Percentiles rank a stretch among this genome's conserved stretches.
Evolutionary conservation across 2,329 filamentous ascomycete species (phyloP).

Genomic region (Xylaria sp.): DNA sequence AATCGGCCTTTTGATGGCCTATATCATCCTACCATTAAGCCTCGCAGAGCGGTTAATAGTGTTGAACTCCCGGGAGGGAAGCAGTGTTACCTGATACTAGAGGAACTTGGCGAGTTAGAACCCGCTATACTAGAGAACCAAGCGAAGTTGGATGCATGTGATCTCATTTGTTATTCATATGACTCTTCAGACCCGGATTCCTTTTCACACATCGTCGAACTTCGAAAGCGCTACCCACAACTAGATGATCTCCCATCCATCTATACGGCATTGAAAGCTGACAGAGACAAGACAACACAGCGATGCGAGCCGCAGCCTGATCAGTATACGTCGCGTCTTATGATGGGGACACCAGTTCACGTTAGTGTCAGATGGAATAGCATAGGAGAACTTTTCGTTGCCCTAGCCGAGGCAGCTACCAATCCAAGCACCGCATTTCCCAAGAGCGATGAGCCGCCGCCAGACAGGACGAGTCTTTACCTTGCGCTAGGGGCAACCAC

Average conservation of each 20-base stretch:
- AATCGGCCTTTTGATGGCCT: slow-evolving; percentile 84
- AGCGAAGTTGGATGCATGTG: slow-evolving; percentile 88
- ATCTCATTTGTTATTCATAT: slow-evolving; percentile 94
- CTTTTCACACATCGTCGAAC: slow-evolving; percentile 87
- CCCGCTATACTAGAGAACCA: slow-evolving; percentile 93
- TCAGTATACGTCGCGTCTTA: slow-evolving; percentile 83
- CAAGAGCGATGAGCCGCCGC: slow-evolving; percentile 84
- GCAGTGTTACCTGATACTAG: slow-evolving; percentile 95
- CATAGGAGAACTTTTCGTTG: slow-evolving; percentile 93
- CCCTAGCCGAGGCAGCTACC: slow-evolving; percentile 88
- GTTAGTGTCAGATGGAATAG: slow-evolving; percentile 95
- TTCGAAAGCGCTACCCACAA: slow-evolving; percentile 81
- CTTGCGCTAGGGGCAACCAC: slow-evolving; percentile 81
- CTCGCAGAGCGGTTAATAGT: slow-evolving; percentile 91
- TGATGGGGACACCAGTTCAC: slow-evolving; percentile 91
- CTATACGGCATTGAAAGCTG: slow-evolving; percentile 93
- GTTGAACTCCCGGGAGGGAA: slow-evolving; percentile 96
- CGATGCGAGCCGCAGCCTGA: slow-evolving; percentile 90
- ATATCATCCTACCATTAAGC: slow-evolving; percentile 95
- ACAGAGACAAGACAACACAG: slow-evolving; percentile 97
- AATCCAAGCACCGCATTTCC: slow-evolving; percentile 90
- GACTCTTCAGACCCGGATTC: slow-evolving; percentile 97
- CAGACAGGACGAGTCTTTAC: slow-evolving; percentile 86
- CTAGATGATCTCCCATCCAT: slow-evolving; percentile 90
- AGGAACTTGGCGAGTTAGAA: slow-evolving; percentile 95